Evolutionary conservation across 257 asterid species (phyloP).

Genomic region (Primulina huaijiensis): DNA sequence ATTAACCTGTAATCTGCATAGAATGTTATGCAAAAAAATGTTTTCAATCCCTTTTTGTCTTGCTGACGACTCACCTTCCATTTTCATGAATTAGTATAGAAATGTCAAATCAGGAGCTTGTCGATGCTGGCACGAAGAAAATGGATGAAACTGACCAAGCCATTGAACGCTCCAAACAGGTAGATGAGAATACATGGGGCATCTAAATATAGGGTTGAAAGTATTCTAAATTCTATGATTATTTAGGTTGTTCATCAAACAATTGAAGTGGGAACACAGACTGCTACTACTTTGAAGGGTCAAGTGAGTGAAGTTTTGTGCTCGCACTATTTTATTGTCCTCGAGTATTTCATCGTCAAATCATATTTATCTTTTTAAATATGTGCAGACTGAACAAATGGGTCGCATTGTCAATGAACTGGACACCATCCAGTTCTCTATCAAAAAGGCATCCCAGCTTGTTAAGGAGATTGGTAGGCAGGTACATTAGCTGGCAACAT

Average conservation of each 20-base stretch:
- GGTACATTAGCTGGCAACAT: constrained; percentile 39
- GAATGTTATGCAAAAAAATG: neutral
- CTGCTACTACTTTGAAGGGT: constrained; percentile 90
- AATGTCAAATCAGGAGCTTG: constrained; percentile 97
- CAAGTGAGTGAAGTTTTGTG: constrained; percentile 55
- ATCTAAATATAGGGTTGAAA: constrained; percentile 21
- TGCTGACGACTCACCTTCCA: constrained; percentile 30
- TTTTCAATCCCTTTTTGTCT: constrained; percentile 9
- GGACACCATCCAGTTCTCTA: constrained; percentile 90
- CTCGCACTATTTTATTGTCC: constrained; percentile 13
- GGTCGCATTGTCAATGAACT: constrained; percentile 96
- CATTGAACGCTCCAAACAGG: constrained; percentile 99
- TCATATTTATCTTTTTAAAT: constrained; percentile 5
- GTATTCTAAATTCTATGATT: constrained; percentile 25
- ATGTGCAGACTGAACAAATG: constrained; percentile 93
- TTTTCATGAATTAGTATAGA: constrained; percentile 44
- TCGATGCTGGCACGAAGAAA: constrained; percentile 63
- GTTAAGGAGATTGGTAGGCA: constrained; percentile 98
- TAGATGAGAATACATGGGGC: constrained; percentile 23
- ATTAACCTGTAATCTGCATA: constrained; percentile 19
- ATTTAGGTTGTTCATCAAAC: constrained; percentile 96
- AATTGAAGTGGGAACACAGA: constrained; percentile 89
- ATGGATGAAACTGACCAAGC: constrained; percentile 99
- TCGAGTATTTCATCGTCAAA: constrained; percentile 18
- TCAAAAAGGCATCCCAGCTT: constrained; percentile 94